Evolutionary conservation across 2,329 filamentous ascomycete genomes (phyloP), one percentile per base, ranked within the genome.

Genomic region (Talaromyces sp.): DNA sequence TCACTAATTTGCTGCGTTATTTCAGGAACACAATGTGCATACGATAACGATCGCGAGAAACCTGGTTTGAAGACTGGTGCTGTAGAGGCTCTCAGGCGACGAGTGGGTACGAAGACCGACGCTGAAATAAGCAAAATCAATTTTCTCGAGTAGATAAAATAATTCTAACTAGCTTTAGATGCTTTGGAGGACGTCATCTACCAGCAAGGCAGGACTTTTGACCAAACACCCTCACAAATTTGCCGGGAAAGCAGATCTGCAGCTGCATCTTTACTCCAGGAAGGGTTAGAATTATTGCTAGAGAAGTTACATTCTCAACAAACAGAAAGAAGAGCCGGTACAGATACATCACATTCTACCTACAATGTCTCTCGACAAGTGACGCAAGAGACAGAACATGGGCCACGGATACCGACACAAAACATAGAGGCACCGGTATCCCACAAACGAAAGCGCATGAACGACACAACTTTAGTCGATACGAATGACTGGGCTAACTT

Each of bases 31-130:
- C 56, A 45, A 15, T 66, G 64, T 33, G n/a, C 9, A 5, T 66
- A 66, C 56, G 64, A 66, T 31, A 37, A 27, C 4, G 41, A 31
- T 8, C 49, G 60, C 19, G 47, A 63, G 17, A 66, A 66, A 52
- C 60, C 64, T 9, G 60, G 60, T 9, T 6, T 66, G 9, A 67
- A 67, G 52, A 37, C 59, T 2, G 45, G 58, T 60, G 69, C 68
- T 65, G 69, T 69, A 33, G 43, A 61, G 19, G 25, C 19, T 27
- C 41, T 61, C 17, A 35, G 45, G 45, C 41, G 59, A 31, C 37
- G 59, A 11, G 41, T 61, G 22, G 59, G 68, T 61, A 45, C 27
- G 45, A 47, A 13, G 19, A 15, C 43, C 6, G 45, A 25, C 10
- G 4, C n/a, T 47, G 45, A 25, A 25, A 47, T 11, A 47, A 25